Evolutionary conservation across 2,329 filamentous ascomycete species (phyloP), one percentile per base, ranked within the genome.

Genomic region (Pezicula carpinea): DNA sequence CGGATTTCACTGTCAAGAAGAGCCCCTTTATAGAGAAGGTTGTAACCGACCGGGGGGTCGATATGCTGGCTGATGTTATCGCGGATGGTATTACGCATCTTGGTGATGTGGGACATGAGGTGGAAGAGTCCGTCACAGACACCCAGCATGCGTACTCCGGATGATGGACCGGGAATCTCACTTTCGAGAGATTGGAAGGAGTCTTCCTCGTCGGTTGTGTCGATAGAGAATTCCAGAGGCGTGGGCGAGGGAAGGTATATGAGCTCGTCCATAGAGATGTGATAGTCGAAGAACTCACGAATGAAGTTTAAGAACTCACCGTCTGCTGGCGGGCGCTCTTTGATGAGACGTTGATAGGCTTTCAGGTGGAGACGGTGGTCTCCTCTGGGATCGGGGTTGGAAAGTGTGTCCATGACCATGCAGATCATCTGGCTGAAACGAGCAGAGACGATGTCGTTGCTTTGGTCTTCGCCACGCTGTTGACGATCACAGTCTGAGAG

Each of bases 271-370:
- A 79, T 79, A 50, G 74, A 79, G 34, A 83, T 79, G 64, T 93
- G 88, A 59, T 93, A 95, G 62, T 90, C 85, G 65, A 95, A 92
- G 67, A 95, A 92, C 63, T 84, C 81, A 51, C 81, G 72, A 48
- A 83, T 79, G 56, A 84, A 82, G 43, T 87, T 83, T 52, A 84
- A 83, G 60, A 93, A 89, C 18, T 82, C 79, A 17, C 82, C 67
- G 74, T 90, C 70, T 60, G 79, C 60, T 44, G 85, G 72, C 60
- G 82, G 80, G 2, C 70, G 76, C 47, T 76, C 69, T 35, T 72
- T 73, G n/a, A 92, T 81, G 48, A 95, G 75, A 47, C 77, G 77
- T 56, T 87, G 81, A 53, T 91, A 91, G 1, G 81, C 86, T 50
- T 83, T 74, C 53, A 95, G 82, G 61, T 95, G 89, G 40, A 85